phyloP scores from a whole-genome alignment of 2,329 filamentous ascomycete species.

The Paraconiothyrium brasiliense region DNA sequence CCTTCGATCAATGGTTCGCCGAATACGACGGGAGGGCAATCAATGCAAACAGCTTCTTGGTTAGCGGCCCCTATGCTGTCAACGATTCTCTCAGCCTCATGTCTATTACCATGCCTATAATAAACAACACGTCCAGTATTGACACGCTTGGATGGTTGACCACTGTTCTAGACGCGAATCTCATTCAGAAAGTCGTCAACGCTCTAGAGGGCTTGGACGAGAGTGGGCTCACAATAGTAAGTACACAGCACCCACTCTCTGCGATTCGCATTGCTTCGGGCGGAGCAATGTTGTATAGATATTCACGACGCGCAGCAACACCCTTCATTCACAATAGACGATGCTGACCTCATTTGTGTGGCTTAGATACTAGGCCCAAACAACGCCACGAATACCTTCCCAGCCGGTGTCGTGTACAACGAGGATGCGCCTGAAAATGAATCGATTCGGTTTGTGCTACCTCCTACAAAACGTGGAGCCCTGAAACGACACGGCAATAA shows the following conservation, averaged over 20 bases:
- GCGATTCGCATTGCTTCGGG: no score
- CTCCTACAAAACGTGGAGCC: conserved; percentile 39
- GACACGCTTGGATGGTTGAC: conserved; percentile 87
- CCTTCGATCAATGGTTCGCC: conserved; percentile 52
- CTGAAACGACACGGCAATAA: conserved; percentile 40
- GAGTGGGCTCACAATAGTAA: conserved; percentile 71
- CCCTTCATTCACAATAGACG: neutral
- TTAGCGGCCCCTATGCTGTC: conserved; percentile 78
- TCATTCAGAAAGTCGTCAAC: conserved; percentile 69
- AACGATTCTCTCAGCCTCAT: conserved; percentile 79
- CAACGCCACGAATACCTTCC: conserved; percentile 68
- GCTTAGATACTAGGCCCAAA: conserved; percentile 69
- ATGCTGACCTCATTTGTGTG: neutral
- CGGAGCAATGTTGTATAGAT: no score
- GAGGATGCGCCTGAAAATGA: conserved; percentile 34
- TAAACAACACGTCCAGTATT: conserved; percentile 68
- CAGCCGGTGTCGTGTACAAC: conserved; percentile 44
- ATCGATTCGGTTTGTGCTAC: conserved; percentile 43
- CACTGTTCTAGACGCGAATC: conserved; percentile 73
- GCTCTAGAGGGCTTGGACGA: conserved; percentile 75
- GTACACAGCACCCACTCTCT: neutral
- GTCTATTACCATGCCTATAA: conserved; percentile 82
- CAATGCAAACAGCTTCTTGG: conserved; percentile 64
- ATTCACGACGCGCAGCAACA: neutral
- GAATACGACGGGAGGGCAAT: conserved; percentile 56